Evolutionary conservation across 306 rosid genomes (phyloP).

Genomic region (apple (Malus domestica)): DNA sequence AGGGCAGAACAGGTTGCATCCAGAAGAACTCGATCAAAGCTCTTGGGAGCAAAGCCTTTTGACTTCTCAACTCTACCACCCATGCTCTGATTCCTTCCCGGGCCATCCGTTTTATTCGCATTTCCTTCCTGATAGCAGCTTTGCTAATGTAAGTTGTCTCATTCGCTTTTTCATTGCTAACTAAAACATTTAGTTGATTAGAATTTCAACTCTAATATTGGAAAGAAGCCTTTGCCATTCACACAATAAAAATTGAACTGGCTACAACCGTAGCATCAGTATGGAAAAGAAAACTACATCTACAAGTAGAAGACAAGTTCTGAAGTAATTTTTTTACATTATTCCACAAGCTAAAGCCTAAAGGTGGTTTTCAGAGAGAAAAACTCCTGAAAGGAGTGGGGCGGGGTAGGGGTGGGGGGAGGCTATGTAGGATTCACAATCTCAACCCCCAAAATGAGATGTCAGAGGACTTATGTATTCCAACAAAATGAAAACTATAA

Average conservation of each 20-base stretch:
- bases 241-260: neutral
- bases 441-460: too few relatives aligned
- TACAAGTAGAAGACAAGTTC: neutral
- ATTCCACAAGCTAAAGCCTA: neutral
- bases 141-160: conserved; percentile 54
- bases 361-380: neutral
- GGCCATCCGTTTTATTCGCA: conserved; percentile 60
- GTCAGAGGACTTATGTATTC: too few relatives aligned
- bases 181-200: conserved; percentile 33
- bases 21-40: conserved; percentile 95
- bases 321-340: neutral
- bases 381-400: neutral
- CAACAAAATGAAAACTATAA: too few relatives aligned
- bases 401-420: too few relatives aligned
- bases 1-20: conserved; percentile 99
- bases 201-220: conserved; percentile 6
- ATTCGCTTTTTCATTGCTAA: conserved; percentile 35
- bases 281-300: neutral
- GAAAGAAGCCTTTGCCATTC: neutral
- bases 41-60: conserved; percentile 74
- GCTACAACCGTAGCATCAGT: neutral
- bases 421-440: too few relatives aligned
- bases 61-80: conserved; percentile 77
- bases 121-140: conserved; percentile 65
- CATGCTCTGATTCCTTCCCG: conserved; percentile 69